Conservation (phyloP, 257 asterid species). For the Solanum rostratum region DNA sequence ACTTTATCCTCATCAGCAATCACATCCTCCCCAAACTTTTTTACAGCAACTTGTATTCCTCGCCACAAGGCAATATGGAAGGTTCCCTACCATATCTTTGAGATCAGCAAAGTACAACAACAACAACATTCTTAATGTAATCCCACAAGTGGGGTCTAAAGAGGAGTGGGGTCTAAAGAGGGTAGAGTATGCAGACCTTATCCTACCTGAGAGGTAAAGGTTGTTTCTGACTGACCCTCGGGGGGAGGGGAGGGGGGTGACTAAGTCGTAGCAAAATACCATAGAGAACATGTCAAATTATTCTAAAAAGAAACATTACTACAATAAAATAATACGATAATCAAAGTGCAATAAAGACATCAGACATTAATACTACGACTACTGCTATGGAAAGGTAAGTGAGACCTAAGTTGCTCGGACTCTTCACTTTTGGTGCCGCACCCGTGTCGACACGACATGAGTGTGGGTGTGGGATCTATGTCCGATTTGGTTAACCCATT, state of each 20-base stretch:
- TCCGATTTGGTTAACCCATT: no score
- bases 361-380: neutral
- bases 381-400: neutral
- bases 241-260: no score
- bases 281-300: neutral
- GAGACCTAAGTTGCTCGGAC: no score
- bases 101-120: neutral
- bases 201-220: neutral
- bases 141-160: neutral
- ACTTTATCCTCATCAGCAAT: constrained; percentile 72
- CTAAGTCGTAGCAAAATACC: neutral
- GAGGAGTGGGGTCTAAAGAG: neutral
- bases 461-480: no score
- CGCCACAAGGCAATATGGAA: constrained; percentile 72
- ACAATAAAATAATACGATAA: neutral
- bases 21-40: constrained; percentile 65
- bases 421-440: no score
- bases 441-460: no score
- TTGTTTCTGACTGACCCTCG: no score
- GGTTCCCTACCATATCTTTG: constrained; percentile 47
- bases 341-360: neutral
- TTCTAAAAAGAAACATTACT: neutral
- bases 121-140: neutral
- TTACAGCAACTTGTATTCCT: constrained; percentile 88
- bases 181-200: neutral